A percentile compares a stretch with the other conserved stretches of the same genome.
Conservation (phyloP, 352 stramenopile species). For the Globisporangium lucens region DNA sequence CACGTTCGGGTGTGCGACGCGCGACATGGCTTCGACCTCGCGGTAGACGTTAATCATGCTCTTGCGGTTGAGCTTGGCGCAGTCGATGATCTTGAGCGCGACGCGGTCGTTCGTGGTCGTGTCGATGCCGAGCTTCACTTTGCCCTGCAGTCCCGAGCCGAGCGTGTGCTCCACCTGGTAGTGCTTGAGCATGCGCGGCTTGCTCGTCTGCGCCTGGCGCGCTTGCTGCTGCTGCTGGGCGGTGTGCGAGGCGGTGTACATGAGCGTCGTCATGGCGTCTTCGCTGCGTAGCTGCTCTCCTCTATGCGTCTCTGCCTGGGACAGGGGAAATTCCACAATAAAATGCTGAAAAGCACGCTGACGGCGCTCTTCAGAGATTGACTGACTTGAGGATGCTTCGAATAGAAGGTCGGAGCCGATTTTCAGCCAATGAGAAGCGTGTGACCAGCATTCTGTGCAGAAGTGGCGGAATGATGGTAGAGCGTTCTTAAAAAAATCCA, state of each 20-base stretch:
- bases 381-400: neutral
- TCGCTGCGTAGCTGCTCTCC: neutral
- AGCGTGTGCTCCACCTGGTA: conserved; percentile 79
- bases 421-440: conserved; percentile 11
- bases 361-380: neutral
- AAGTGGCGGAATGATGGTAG: conserved; percentile 30
- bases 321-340: conserved; percentile 16
- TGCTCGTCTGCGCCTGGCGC: conserved; percentile 8
- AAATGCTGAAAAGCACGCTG: neutral
- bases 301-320: neutral
- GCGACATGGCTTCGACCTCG: conserved; percentile 90
- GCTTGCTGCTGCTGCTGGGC: neutral
- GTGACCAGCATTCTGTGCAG: conserved; percentile 27
- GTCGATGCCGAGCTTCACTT: conserved; percentile 89
- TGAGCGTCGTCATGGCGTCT: conserved; percentile 15
- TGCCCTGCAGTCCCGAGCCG: conserved; percentile 76
- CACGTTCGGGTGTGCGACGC: conserved; percentile 78
- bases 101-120: conserved; percentile 73
- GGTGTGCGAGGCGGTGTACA: conserved; percentile 1
- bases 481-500: conserved; percentile 29
- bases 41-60: conserved; percentile 82
- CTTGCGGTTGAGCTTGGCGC: conserved; percentile 76
- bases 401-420: neutral
- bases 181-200: conserved; percentile 65
- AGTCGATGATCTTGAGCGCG: conserved; percentile 91